These are phyloP conservation scores for Candida tammaniensis DNA, from an alignment of 805 yeast genomes.

Conservation along the genomic window DNA sequence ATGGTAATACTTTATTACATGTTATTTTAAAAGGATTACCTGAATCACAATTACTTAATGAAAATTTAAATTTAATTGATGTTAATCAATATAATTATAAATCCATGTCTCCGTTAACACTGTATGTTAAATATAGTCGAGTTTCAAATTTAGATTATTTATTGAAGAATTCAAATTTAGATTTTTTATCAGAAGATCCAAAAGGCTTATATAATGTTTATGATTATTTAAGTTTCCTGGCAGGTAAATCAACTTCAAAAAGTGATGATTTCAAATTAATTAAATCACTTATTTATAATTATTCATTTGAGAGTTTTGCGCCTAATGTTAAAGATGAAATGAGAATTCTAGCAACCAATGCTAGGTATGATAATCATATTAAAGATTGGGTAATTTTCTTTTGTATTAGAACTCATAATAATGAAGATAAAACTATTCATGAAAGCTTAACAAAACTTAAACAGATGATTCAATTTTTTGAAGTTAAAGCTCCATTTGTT, in stretches of 20 bases:
- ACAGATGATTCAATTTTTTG: slow-evolving; percentile 23
- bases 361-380: slow-evolving; percentile 27
- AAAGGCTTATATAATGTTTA: slow-evolving; percentile 33
- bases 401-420: slow-evolving; percentile 4
- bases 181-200: slow-evolving; percentile 33
- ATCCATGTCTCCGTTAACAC: slow-evolving; percentile 66
- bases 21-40: slow-evolving; percentile 52
- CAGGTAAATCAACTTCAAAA: slow-evolving; percentile 21
- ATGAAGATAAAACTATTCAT: slow-evolving; percentile 7
- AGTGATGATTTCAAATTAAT: slow-evolving; percentile 21
- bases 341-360: slow-evolving; percentile 28
- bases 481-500: slow-evolving; percentile 18
- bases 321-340: slow-evolving; percentile 16
- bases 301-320: slow-evolving; percentile 19
- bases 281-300: slow-evolving; percentile 19
- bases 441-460: slow-evolving; percentile 18
- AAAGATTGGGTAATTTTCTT: slow-evolving; percentile 35
- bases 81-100: slow-evolving; percentile 60
- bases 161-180: slow-evolving; percentile 46
- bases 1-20: slow-evolving; percentile 78
- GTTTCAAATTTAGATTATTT: slow-evolving; percentile 54
- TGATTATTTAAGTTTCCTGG: slow-evolving; percentile 36
- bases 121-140: slow-evolving; percentile 68
- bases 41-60: slow-evolving; percentile 22
- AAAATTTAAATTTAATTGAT: slow-evolving; percentile 31